Evolutionary conservation across 2,329 filamentous ascomycete species (phyloP).

Genomic region (Neonectria hederae): DNA sequence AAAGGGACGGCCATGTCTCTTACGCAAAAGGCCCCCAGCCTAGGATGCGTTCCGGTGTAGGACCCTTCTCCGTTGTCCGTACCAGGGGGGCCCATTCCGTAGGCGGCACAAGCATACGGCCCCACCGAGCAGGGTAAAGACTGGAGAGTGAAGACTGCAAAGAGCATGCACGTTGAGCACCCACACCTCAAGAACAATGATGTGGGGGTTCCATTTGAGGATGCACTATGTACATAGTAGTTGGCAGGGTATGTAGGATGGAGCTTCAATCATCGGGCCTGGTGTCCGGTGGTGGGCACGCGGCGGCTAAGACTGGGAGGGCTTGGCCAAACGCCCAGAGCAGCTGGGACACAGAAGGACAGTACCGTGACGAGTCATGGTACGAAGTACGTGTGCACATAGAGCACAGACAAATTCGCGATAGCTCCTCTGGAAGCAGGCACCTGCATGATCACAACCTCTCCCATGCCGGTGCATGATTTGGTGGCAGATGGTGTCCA

Average conservation of each 20-base stretch:
- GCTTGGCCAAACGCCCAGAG: slow-evolving; percentile 6
- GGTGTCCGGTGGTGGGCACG: slow-evolving; percentile 2
- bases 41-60: slow-evolving; percentile 24
- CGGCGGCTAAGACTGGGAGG: slow-evolving; percentile 19
- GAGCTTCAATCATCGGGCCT: slow-evolving; percentile 6
- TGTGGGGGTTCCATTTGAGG: slow-evolving; percentile 25
- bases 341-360: not conserved
- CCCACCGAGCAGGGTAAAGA: slow-evolving; percentile 21
- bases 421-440: slow-evolving; percentile 30
- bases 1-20: slow-evolving; percentile 31
- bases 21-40: slow-evolving; percentile 25
- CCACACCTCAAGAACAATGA: slow-evolving; percentile 10
- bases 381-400: not conserved
- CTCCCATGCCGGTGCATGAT: slow-evolving; percentile 34
- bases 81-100: slow-evolving; percentile 29
- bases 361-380: slow-evolving; percentile 24
- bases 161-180: slow-evolving; percentile 12
- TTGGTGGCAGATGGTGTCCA: slow-evolving; percentile 37
- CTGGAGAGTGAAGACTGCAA: slow-evolving; percentile 10
- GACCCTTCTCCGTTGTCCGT: slow-evolving; percentile 26
- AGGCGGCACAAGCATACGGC: slow-evolving; percentile 29
- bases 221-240: no score
- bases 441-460: slow-evolving; percentile 43
- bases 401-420: slow-evolving; percentile 1
- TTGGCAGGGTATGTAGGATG: slow-evolving; percentile 1